These are phyloP conservation scores for Fusarium camptoceras DNA, from an alignment of 2,329 filamentous ascomycete genomes.

Conservation along the genomic window DNA sequence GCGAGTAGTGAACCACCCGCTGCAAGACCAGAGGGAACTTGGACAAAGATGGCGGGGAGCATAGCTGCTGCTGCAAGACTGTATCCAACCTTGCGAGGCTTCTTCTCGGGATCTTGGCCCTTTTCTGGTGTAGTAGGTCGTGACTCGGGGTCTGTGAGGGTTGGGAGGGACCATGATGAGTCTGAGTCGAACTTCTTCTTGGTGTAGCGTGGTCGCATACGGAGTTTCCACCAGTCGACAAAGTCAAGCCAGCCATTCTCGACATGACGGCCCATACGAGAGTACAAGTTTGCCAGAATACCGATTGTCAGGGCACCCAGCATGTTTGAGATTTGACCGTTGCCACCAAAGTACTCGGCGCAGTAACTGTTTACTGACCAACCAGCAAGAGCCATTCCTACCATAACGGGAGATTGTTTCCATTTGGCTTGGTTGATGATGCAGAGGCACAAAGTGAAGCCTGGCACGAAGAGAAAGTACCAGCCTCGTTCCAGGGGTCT, in stretches of 20 bases:
- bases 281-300: conserved; percentile 82
- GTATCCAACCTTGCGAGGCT: conserved; percentile 69
- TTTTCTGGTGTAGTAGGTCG: conserved; percentile 40
- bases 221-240: conserved; percentile 62
- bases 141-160: conserved; percentile 51
- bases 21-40: conserved; percentile 72
- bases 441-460: conserved; percentile 79
- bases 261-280: conserved; percentile 70
- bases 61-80: conserved; percentile 86
- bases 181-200: conserved; percentile 47
- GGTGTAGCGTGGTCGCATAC: conserved; percentile 53
- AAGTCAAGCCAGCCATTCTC: conserved; percentile 67
- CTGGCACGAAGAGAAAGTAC: conserved; percentile 79
- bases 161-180: conserved; percentile 48
- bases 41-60: conserved; percentile 85
- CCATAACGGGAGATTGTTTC: conserved; percentile 82
- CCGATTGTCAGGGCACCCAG: conserved; percentile 82
- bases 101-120: conserved; percentile 44
- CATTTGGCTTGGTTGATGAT: conserved; percentile 86
- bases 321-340: conserved; percentile 81
- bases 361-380: conserved; percentile 82
- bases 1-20: conserved; percentile 69
- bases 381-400: conserved; percentile 77
- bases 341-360: conserved; percentile 72
- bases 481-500: conserved; percentile 58